A percentile compares a stretch with the other conserved stretches of the same genome.
Evolutionary conservation across 1,139 yeast genomes (phyloP).

Genomic region (Candida pseudoviswanathii): DNA sequence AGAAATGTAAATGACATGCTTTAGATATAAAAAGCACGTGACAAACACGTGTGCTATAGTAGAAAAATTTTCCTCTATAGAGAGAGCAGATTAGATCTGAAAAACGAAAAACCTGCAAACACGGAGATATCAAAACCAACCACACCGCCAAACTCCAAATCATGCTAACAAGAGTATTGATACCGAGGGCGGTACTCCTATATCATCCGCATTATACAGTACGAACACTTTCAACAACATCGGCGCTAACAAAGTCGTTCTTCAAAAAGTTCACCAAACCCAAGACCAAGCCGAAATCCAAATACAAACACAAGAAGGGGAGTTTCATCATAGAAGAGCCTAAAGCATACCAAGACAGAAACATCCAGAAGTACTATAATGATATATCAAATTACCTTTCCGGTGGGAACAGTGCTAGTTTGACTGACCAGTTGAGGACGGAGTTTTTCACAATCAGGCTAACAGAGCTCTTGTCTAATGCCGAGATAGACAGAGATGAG

Average conservation of each 20-base stretch:
- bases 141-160: neutral
- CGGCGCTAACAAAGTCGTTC: neutral
- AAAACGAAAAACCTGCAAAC: too few species aligned
- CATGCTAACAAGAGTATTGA: neutral
- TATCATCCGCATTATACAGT: neutral
- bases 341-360: conserved; percentile 6
- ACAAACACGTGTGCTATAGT: too few species aligned
- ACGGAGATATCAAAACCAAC: neutral
- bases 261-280: neutral
- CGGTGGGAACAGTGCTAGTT: neutral
- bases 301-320: neutral
- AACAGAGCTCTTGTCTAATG: neutral
- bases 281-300: neutral
- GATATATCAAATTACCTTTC: conserved; percentile 9
- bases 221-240: neutral
- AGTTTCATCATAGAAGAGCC: conserved; percentile 14
- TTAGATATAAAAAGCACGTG: too few species aligned
- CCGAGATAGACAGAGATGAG: conserved; percentile 3
- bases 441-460: conserved; percentile 8
- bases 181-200: conserved; percentile 2
- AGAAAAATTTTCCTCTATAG: too few species aligned
- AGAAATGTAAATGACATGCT: too few species aligned
- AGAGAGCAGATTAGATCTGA: too few species aligned
- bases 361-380: conserved; percentile 7
- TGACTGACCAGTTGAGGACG: neutral